A percentile compares a stretch with the other conserved stretches of the same genome.
phyloP scores from a whole-genome alignment of 257 asterid species.

The Cynanchum wilfordii region DNA sequence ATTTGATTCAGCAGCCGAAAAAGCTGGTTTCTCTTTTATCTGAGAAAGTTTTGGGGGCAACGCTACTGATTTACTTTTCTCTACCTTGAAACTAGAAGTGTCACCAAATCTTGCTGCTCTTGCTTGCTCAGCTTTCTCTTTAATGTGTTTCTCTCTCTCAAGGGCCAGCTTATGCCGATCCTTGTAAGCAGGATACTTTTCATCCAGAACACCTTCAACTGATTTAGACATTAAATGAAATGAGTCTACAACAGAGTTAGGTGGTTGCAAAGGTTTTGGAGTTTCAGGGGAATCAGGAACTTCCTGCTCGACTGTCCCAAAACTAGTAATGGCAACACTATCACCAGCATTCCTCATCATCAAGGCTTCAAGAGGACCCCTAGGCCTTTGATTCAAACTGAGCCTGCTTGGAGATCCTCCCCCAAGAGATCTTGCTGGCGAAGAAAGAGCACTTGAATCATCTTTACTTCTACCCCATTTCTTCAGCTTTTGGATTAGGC shows the following conservation, averaged over 20 bases:
- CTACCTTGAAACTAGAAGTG: slow-evolving; percentile 32
- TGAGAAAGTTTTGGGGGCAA: slow-evolving; percentile 78
- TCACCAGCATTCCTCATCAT: slow-evolving; percentile 87
- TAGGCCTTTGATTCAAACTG: slow-evolving; percentile 41
- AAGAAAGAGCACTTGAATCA: slow-evolving; percentile 57
- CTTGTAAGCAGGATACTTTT: slow-evolving; percentile 83
- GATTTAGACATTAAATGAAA: slow-evolving; percentile 87
- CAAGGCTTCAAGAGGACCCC: slow-evolving; percentile 80
- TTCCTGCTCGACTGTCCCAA: slow-evolving; percentile 63
- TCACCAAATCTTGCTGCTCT: slow-evolving; percentile 75
- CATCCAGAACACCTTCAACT: slow-evolving; percentile 80
- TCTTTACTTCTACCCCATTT: slow-evolving; percentile 84
- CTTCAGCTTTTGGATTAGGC: slow-evolving; percentile 77
- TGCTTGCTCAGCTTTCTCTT: slow-evolving; percentile 86
- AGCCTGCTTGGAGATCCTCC: slow-evolving; percentile 64
- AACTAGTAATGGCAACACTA: slow-evolving; percentile 61
- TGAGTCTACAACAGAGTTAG: slow-evolving; percentile 63
- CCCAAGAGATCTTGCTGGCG: slow-evolving; percentile 71
- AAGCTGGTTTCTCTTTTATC: slow-evolving; percentile 58
- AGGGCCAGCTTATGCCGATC: slow-evolving; percentile 88
- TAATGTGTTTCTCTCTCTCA: slow-evolving; percentile 75
- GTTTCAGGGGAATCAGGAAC: slow-evolving; percentile 53
- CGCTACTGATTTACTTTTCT: slow-evolving; percentile 27
- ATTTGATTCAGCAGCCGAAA: slow-evolving; percentile 46
- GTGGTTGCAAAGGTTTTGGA: slow-evolving; percentile 29